A percentile compares a stretch with the other conserved stretches of the same genome.
Conservation (phyloP, 2,329 filamentous ascomycete species). For the Ceratocystis diversiconidia region DNA sequence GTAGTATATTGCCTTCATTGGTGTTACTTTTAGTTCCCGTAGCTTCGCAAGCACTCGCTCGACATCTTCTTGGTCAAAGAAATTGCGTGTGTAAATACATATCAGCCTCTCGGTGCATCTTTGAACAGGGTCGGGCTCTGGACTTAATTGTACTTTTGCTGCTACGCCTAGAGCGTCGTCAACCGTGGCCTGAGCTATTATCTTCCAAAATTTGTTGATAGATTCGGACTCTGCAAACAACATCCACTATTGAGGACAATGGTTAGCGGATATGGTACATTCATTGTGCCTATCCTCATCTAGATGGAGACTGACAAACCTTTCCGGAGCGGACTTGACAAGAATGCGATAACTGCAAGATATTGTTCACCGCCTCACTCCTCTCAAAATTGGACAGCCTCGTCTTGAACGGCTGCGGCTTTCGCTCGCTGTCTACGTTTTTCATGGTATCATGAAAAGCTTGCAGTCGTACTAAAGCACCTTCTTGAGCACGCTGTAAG, state of each 20-base stretch:
- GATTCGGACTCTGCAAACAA: conserved; percentile 43
- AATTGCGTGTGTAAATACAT: conserved; percentile 67
- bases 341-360: conserved; percentile 46
- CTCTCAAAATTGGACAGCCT: conserved; percentile 37
- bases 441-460: conserved; percentile 36
- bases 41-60: conserved; percentile 50
- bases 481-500: conserved; percentile 35
- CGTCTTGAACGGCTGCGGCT: conserved; percentile 27
- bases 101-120: conserved; percentile 41
- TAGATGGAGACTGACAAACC: conserved; percentile 27
- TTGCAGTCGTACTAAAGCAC: conserved; percentile 37
- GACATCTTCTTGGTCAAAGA: conserved; percentile 54
- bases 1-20: conserved; percentile 52
- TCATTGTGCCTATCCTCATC: not conserved
- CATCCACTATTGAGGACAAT: conserved; percentile 49
- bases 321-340: conserved; percentile 52
- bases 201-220: conserved; percentile 50
- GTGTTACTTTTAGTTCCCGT: conserved; percentile 46
- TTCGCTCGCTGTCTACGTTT: conserved; percentile 29
- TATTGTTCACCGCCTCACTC: conserved; percentile 35
- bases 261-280: not conserved
- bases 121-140: conserved; percentile 33
- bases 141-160: conserved; percentile 52
- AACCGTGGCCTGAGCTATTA: conserved; percentile 51
- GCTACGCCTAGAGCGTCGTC: conserved; percentile 55